These are phyloP conservation scores for Taxillus chinensis DNA, from an alignment of 164 flowering plant genomes.

Conservation along the genomic window DNA sequence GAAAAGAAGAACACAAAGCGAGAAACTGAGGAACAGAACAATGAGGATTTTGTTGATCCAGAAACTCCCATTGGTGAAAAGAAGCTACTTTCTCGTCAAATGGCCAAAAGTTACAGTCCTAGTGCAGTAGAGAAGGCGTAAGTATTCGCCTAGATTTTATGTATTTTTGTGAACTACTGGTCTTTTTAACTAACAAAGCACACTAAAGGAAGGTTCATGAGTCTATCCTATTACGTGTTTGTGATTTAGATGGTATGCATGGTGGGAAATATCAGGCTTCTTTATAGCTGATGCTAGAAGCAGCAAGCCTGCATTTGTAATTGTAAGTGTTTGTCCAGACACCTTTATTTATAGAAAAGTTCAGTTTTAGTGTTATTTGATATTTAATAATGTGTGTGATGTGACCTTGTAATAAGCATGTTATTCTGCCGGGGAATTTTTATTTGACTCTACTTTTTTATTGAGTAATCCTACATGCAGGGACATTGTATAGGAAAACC, in stretches of 20 bases:
- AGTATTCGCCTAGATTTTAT: conserved; percentile 10
- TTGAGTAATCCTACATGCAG: no score
- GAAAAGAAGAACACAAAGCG: conserved; percentile 45
- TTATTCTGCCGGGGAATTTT: background rate
- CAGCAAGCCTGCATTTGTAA: conserved; percentile 73
- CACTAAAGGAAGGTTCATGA: background rate
- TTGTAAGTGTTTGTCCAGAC: conserved; percentile 56
- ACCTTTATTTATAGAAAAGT: background rate
- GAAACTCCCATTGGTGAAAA: conserved; percentile 73
- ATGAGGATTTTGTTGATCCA: conserved; percentile 71
- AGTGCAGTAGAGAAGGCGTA: conserved; percentile 82
- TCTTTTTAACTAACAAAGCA: background rate
- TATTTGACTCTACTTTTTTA: no score
- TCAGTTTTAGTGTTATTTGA: background rate
- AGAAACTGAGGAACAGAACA: conserved; percentile 54
- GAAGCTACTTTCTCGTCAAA: conserved; percentile 64
- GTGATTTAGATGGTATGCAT: conserved; percentile 71
- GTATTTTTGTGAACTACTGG: background rate
- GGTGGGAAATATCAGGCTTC: conserved; percentile 88
- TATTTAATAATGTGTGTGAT: background rate
- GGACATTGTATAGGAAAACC: no score
- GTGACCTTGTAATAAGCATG: background rate
- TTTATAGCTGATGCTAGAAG: conserved; percentile 78
- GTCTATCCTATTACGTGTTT: background rate
- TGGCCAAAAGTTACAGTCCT: conserved; percentile 87